Evolutionary conservation across 805 yeast genomes (phyloP), one percentile per base, ranked within the genome.

Genomic region (Nadsonia fulvescens): DNA sequence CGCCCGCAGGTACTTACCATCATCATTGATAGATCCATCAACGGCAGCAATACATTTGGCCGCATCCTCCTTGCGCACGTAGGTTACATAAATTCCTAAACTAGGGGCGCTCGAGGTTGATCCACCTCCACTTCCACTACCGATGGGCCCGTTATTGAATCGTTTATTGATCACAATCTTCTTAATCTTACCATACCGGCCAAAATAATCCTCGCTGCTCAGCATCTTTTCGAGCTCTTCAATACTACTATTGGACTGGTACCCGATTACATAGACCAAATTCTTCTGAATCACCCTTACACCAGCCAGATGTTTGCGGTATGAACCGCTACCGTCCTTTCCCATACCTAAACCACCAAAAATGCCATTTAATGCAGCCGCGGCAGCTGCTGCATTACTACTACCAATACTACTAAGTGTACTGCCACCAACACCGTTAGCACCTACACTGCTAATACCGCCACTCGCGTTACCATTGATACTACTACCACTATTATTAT

Each of bases 281-380:
- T 89, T 89, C 58, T 89, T 91, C 54, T 89, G 98, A 27, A 89
- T 89, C n/a, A 89, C 98, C 37, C 98, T 67, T 72, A 89, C 78
- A 18, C 94, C 95, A 6, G 96, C 89, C 39, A 89, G 61, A 47
- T 82, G 93, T 49, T 83, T 93, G 53, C 92, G 77, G 42, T 63
- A 62, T 21, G 70, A 71, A 49, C 70, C 71, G 43, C 82, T 95
- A 32, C 73, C 72, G 43, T 83, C 95, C 47, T 79, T 81, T 55
- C 71, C 68, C 40, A n/a, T n/a, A n/a, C n/a, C n/a, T n/a, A n/a
- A n/a, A n/a, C n/a, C n/a, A n/a, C n/a, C n/a, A n/a, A n/a, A n/a
- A n/a, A n/a, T n/a, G n/a, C n/a, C n/a, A n/a, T n/a, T n/a, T n/a
- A n/a, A n/a, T n/a, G n/a, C n/a, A n/a, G n/a, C n/a, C n/a, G n/a